Evolutionary conservation across 352 stramenopile species (phyloP).

Genomic region (Phytopythium kandeliae): DNA sequence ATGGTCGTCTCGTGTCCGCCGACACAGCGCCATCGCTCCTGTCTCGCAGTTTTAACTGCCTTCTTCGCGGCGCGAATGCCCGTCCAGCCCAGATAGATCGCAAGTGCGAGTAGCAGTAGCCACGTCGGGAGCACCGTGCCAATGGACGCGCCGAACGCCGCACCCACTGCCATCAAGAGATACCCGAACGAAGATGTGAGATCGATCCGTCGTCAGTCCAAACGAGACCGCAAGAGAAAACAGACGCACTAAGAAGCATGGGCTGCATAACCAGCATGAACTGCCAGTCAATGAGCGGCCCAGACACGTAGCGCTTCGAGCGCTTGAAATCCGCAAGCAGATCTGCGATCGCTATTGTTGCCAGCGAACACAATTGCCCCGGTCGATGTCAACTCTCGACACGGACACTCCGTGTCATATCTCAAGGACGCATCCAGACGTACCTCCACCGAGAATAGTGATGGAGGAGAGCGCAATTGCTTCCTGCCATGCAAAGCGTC

Average conservation of each 20-base stretch:
- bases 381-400: too few relatives aligned
- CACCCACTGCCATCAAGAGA: too few relatives aligned
- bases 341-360: neutral
- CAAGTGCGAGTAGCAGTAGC: slow-evolving; percentile 71
- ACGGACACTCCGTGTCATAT: neutral
- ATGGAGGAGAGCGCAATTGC: slow-evolving; percentile 90
- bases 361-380: neutral
- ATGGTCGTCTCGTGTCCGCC: slow-evolving; percentile 19
- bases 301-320: slow-evolving; percentile 4
- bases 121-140: slow-evolving; percentile 85
- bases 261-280: slow-evolving; percentile 93
- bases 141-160: slow-evolving; percentile 66
- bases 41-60: slow-evolving; percentile 66
- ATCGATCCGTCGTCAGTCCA: slow-evolving; percentile 1
- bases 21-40: slow-evolving; percentile 55
- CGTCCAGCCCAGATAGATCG: slow-evolving; percentile 78
- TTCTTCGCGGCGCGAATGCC: slow-evolving; percentile 74
- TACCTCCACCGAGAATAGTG: slow-evolving; percentile 87
- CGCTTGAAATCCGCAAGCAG: slow-evolving; percentile 6
- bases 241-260: slow-evolving; percentile 35
- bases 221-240: neutral
- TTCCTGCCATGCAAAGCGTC: slow-evolving; percentile 13
- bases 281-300: slow-evolving; percentile 92
- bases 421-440: neutral
- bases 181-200: too few relatives aligned